phyloP scores from a whole-genome alignment of 1,284 basidiomycete genomes.

The Ceratobasidium sp. region DNA sequence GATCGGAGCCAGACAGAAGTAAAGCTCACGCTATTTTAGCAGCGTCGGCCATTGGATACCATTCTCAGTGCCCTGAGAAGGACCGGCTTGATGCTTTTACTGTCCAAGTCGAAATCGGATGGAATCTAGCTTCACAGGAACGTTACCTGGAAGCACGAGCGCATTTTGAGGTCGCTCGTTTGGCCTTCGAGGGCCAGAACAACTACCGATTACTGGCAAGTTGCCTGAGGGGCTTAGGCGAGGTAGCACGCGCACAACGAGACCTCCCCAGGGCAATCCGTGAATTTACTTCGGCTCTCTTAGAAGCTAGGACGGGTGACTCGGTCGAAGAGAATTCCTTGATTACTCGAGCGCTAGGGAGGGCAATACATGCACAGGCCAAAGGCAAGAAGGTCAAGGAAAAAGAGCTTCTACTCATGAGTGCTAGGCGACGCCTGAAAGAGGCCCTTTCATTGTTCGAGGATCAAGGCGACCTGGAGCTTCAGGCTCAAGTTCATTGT shows the following conservation, averaged over 20 bases:
- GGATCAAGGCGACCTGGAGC: conserved; percentile 2
- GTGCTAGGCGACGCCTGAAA: not conserved
- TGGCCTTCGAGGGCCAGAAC: not conserved
- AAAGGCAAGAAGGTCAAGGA: not conserved
- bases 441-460: conserved; percentile 11
- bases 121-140: not conserved
- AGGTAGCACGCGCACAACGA: not conserved
- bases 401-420: not conserved
- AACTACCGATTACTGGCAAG: not conserved
- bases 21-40: not conserved
- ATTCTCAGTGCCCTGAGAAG: not conserved
- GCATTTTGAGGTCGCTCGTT: conserved; percentile 5
- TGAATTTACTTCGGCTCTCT: conserved; percentile 1
- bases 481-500: conserved; percentile 37
- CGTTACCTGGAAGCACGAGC: conserved; percentile 3
- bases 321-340: conserved; percentile 13
- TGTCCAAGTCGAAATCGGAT: conserved; percentile 21
- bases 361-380: conserved; percentile 10
- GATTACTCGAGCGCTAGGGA: conserved; percentile 12
- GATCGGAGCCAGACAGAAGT: conserved; percentile 1
- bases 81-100: not conserved
- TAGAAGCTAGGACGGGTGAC: not conserved
- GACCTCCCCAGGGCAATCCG: not conserved
- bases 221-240: conserved; percentile 2
- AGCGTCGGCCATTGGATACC: conserved; percentile 22